phyloP scores from a whole-genome alignment of 2,329 filamentous ascomycete species.

The Calonectria hawksworthii region DNA sequence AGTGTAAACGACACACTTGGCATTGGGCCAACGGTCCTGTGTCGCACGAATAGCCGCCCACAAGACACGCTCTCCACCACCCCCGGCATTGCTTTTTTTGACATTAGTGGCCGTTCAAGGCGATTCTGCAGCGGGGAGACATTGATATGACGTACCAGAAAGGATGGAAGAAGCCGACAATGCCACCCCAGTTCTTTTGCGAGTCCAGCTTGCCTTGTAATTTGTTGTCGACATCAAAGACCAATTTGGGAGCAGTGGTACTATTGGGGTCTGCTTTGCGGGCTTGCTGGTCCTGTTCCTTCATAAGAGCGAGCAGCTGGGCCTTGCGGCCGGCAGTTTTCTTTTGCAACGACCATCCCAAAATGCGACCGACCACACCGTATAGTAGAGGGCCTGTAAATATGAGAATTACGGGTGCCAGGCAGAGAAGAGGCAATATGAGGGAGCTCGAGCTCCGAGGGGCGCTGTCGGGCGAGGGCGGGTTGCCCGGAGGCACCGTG shows the following conservation, averaged over 20 bases:
- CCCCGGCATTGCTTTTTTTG: slow-evolving; percentile 84
- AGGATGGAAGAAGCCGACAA: slow-evolving; percentile 97
- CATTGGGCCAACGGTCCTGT: slow-evolving; percentile 88
- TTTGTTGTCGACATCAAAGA: slow-evolving; percentile 59
- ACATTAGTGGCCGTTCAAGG: slow-evolving; percentile 26
- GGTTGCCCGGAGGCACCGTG: slow-evolving; percentile 16
- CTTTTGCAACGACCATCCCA: slow-evolving; percentile 74
- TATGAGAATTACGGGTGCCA: slow-evolving; percentile 36
- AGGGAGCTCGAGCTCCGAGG: slow-evolving; percentile 6
- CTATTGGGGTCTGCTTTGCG: slow-evolving; percentile 51
- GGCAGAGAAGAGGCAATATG: slow-evolving; percentile 28
- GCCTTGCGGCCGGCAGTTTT: slow-evolving; percentile 74
- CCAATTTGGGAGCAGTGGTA: slow-evolving; percentile 71
- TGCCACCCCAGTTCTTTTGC: slow-evolving; percentile 79
- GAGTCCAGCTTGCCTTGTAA: slow-evolving; percentile 51
- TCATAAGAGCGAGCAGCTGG: slow-evolving; percentile 67
- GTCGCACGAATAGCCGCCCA: slow-evolving; percentile 96
- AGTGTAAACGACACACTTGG: slow-evolving; percentile 93
- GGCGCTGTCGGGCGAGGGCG: not conserved
- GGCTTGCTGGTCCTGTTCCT: slow-evolving; percentile 59
- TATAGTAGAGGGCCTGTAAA: slow-evolving; percentile 45
- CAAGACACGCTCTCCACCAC: slow-evolving; percentile 93
- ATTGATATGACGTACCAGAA: slow-evolving; percentile 78
- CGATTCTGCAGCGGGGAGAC: not conserved
- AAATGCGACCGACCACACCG: slow-evolving; percentile 54